phyloP scores from a whole-genome alignment of 2,329 filamentous ascomycete species.

The Fusarium sp. region DNA sequence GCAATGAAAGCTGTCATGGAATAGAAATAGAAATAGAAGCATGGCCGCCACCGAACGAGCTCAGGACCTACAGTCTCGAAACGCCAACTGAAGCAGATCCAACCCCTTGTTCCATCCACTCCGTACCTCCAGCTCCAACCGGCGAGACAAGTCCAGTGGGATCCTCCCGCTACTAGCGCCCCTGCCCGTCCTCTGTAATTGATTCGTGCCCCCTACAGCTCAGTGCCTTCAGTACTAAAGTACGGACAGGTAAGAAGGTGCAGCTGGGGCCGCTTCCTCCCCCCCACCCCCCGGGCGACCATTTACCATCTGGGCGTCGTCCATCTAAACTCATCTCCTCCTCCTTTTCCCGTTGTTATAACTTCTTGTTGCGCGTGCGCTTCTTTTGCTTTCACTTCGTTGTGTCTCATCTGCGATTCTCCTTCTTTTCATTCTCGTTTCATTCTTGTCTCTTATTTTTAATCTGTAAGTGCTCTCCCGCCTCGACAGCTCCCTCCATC shows the following conservation, averaged over 20 bases:
- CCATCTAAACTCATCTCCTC: constrained; percentile 31
- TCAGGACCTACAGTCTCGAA: constrained; percentile 12
- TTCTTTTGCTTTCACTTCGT: constrained; percentile 36
- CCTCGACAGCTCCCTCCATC: neutral
- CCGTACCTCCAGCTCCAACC: neutral
- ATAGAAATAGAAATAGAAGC: neutral
- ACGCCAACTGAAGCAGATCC: constrained; percentile 28
- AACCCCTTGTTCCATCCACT: constrained; percentile 11
- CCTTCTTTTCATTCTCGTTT: constrained; percentile 14
- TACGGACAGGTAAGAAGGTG: neutral
- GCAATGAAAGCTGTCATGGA: neutral
- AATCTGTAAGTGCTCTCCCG: constrained; percentile 34
- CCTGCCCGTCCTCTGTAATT: constrained; percentile 18
- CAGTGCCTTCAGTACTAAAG: neutral
- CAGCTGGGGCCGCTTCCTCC: constrained; percentile 2
- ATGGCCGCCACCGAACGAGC: neutral
- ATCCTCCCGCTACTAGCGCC: constrained; percentile 6
- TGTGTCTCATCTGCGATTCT: constrained; percentile 32
- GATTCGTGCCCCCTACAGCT: constrained; percentile 34
- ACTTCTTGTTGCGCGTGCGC: constrained; percentile 38
- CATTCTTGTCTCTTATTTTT: constrained; percentile 23
- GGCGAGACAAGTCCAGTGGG: neutral
- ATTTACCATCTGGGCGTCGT: constrained; percentile 27
- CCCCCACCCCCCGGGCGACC: constrained; percentile 19
- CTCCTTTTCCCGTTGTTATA: constrained; percentile 38